Conservation (phyloP, 1,284 basidiomycete species). For the Exobasidium cylindrosporum region DNA sequence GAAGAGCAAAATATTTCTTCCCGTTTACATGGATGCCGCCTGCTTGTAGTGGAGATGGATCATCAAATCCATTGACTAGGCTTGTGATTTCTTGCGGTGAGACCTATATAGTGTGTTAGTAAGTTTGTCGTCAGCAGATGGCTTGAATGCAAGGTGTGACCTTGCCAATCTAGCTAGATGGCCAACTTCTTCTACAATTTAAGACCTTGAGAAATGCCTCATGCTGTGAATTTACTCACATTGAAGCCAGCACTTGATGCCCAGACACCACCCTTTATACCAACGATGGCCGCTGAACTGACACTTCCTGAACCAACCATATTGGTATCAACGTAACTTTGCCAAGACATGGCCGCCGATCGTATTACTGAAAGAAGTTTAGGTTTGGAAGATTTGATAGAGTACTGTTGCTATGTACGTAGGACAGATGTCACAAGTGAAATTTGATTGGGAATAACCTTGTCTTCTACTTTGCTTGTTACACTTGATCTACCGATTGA, state of each 20-base stretch:
- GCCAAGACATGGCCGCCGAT: constrained; percentile 52
- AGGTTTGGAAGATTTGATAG: no score
- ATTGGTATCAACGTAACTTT: constrained; percentile 83
- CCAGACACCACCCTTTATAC: constrained; percentile 83
- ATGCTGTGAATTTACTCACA: constrained; percentile 62
- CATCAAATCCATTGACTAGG: constrained; percentile 63
- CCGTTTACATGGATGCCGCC: constrained; percentile 70
- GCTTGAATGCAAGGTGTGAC: no score
- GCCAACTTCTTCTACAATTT: no score
- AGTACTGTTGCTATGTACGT: no score
- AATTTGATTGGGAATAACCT: no score
- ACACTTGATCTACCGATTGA: no score
- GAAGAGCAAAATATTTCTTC: constrained; percentile 76
- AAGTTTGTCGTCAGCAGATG: not conserved
- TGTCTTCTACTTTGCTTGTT: no score
- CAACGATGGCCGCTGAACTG: constrained; percentile 77
- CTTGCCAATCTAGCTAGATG: no score
- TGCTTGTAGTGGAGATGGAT: constrained; percentile 58
- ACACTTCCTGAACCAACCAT: constrained; percentile 77
- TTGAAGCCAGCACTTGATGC: constrained; percentile 71
- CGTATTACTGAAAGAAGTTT: no score
- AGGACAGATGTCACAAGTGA: no score
- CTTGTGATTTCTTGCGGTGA: constrained; percentile 72
- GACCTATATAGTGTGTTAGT: constrained; percentile 67
- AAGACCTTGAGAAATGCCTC: no score